Evolutionary conservation across 306 rosid genomes (phyloP), one percentile per base, ranked within the genome.

Genomic region (Prunus kanzakura): DNA sequence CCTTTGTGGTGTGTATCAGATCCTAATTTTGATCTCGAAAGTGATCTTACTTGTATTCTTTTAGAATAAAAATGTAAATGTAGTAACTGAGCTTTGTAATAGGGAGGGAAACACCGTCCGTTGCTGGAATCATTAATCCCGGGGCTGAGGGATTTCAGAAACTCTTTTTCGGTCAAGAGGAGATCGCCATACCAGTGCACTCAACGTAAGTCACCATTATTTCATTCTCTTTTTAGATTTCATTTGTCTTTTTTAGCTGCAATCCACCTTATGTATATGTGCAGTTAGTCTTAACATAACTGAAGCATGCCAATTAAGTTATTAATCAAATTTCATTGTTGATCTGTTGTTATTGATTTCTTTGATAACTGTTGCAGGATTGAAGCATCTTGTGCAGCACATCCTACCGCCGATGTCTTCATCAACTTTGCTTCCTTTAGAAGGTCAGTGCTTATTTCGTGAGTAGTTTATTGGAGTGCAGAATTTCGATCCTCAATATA

Each of bases 131-230:
- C 71, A 96, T 96, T 76, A 96, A 89, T 67, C 99, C 97, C 15
- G 99, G 99, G 73, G 78, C 97, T 9, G 99, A 96, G 83, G 99
- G 99, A 84, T 96, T 96, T 73, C 99, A 96, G 84, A 96, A 96
- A 82, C 97, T 92, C 45, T 92, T 96, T 82, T 96, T 96, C 35
- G 99, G 99, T 80, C 99, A 92, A 82, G 96, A 96, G 84, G 99
- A 96, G 80, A 96, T 96, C 32, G 99, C 97, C 76, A 91, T 96
- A 77, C 96, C 99, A 35, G 99, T 96, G 82, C 99, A 96, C 82
- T 84, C 99, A 67, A 76, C 86, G 98, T 92, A 83, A 70, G 93
- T 79, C 27, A 41, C 64, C 11, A 56, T 70, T 78, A 55, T 74
- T 60, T 11, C 23, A 64, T 83, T 84, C 65, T 63, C 60, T 69